Evolutionary conservation across 805 yeast genomes (phyloP), one percentile per base, ranked within the genome.

Genomic region (Starmerella roubikii): DNA sequence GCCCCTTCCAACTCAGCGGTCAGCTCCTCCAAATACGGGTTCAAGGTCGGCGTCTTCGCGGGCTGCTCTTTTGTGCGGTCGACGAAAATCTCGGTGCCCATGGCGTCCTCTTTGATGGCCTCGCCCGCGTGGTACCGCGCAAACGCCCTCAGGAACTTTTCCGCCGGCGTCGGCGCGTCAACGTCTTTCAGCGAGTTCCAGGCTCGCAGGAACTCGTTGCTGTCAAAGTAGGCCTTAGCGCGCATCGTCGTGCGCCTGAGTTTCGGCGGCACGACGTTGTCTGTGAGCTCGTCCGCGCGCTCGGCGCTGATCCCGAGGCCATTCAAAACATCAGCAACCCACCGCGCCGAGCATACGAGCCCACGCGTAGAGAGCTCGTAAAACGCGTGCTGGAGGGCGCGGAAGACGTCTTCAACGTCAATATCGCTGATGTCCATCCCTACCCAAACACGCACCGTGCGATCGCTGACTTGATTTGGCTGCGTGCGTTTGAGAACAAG

Each of bases 141-240:
- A 54, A 86, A 88, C 10, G 81, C 60, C 34, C 73, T 62, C 26
- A 85, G 57, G 52, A 86, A 91, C 24, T 59, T 34, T 22, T 40
- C 53, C 20, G 6, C 20, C 4, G 16, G 16, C 15, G 10, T 13
- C 18, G 16, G 15, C 8, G 13, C 6, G 6, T 12, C 8, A 36
- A 74, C 65, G 17, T 50, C 54, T 36, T 77, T 72, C 41, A 91
- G 60, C 12, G 66, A 67, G 48, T 66, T 63, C 4, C 79, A 73
- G 40, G 86, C 80, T 21, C 97, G 61, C 41, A 78, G 88, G 54
- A 77, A 88, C 58, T 91, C 97, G 50, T 79, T 76, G 52, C 83
- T 74, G 51, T 74, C 78, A 63, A 88, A 83, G 53, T 80, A 76
- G 0, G 80, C 57, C 38, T 74, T 72, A 1, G 88, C 95, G 21